phyloP scores from a whole-genome alignment of 148 eudicot species.

The Fallopia convolvulus region DNA sequence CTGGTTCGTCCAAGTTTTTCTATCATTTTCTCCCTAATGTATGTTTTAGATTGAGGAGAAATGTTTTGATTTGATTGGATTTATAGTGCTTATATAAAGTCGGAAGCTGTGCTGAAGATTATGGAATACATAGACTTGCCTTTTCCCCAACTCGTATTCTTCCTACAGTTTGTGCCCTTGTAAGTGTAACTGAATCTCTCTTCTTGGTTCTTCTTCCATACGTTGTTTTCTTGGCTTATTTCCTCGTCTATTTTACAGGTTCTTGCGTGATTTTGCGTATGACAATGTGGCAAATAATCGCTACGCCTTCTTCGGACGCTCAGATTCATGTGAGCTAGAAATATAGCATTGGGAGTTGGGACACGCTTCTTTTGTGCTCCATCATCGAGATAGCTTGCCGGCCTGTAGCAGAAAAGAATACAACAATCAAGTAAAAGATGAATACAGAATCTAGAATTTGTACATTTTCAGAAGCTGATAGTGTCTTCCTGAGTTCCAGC shows the following conservation, averaged over 20 bases:
- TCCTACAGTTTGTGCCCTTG: conserved; percentile 75
- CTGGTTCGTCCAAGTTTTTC: conserved; percentile 30
- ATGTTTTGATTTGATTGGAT: not conserved
- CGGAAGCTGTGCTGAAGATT: conserved; percentile 94
- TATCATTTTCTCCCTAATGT: not conserved
- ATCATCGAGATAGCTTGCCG: too few species aligned
- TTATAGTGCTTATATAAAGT: conserved; percentile 77
- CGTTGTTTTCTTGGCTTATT: not conserved
- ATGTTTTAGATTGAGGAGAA: not conserved
- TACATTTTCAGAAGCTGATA: too few species aligned
- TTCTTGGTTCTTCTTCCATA: too few species aligned
- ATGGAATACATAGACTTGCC: conserved; percentile 94
- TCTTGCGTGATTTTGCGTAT: conserved; percentile 81
- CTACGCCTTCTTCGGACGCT: conserved; percentile 71
- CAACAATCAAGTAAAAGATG: too few species aligned
- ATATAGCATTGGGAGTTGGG: conserved; percentile 33
- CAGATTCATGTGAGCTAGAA: conserved; percentile 84
- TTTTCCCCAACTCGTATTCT: conserved; percentile 83
- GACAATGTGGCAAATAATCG: conserved; percentile 92
- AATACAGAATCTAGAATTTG: too few species aligned
- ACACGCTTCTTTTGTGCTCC: not conserved
- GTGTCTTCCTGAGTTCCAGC: too few species aligned
- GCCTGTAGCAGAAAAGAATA: too few species aligned
- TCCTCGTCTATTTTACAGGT: conserved; percentile 38
- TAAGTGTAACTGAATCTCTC: conserved; percentile 15